phyloP scores from a whole-genome alignment of 163 green algal genomes.

The Chlorella variabilis region DNA sequence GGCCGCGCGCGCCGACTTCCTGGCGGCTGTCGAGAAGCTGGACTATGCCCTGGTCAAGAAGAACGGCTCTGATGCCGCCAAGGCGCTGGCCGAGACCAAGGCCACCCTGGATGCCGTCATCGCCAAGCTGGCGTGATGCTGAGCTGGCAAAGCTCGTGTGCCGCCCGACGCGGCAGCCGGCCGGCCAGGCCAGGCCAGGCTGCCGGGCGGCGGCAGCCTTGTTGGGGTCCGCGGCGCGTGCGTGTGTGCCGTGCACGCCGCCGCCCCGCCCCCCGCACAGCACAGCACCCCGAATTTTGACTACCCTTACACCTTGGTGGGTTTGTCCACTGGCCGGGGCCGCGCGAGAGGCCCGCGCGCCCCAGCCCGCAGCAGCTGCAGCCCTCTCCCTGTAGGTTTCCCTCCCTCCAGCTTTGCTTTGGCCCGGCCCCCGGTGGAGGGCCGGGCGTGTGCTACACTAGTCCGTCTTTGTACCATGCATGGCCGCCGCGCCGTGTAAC shows the following conservation, averaged over 20 bases:
- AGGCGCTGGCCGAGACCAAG: constrained; percentile 64
- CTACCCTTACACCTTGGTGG: constrained; percentile 13
- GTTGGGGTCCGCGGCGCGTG: too few relatives aligned
- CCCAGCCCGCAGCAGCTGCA: constrained; percentile 20
- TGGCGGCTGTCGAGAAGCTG: constrained; percentile 76
- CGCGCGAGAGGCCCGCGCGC: not conserved
- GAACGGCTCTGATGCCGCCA: constrained; percentile 66
- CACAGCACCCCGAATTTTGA: too few relatives aligned
- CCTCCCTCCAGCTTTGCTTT: constrained; percentile 7
- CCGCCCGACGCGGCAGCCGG: not conserved
- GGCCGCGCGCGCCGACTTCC: constrained; percentile 78
- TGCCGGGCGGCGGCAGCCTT: not conserved
- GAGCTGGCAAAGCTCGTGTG: too few relatives aligned
- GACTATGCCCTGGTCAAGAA: constrained; percentile 87
- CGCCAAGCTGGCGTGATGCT: constrained; percentile 48
- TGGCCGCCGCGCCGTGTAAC: not conserved
- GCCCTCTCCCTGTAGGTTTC: not conserved
- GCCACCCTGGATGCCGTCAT: constrained; percentile 68
- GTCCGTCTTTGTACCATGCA: not conserved
- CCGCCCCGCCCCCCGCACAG: too few relatives aligned
- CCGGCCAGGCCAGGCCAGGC: not conserved
- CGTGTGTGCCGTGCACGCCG: too few relatives aligned
- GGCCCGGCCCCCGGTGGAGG: not conserved
- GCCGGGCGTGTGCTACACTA: not conserved
- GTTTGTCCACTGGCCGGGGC: constrained; percentile 11